These are phyloP conservation scores for Podaxis rugospora DNA, from an alignment of 768 basidiomycete species.

Conservation along the genomic window DNA sequence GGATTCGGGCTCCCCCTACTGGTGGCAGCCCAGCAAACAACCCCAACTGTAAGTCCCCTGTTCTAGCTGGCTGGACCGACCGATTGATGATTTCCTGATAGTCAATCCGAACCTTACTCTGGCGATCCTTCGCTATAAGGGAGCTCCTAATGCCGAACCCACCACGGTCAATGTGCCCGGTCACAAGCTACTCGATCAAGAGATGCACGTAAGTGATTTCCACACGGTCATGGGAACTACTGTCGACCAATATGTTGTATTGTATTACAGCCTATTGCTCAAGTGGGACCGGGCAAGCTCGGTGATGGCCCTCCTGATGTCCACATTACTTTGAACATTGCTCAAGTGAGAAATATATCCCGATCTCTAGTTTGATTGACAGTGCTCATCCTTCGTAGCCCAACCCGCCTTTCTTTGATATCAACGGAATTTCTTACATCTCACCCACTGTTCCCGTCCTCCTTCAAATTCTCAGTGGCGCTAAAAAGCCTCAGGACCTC, in stretches of 20 bases:
- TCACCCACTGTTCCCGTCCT: constrained; percentile 3
- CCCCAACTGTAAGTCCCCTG: constrained; percentile 7
- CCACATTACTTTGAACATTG: background rate
- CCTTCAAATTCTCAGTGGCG: constrained; percentile 8
- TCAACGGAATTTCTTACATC: constrained; percentile 1
- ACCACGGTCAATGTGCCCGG: constrained; percentile 18
- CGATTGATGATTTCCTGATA: background rate
- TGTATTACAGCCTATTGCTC: constrained; percentile 12
- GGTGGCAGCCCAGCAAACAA: constrained; percentile 19
- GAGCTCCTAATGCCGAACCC: constrained; percentile 28
- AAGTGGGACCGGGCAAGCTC: background rate
- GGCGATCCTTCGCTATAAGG: constrained; percentile 40
- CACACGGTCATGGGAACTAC: background rate
- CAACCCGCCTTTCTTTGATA: constrained; percentile 4
- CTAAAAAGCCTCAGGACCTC: background rate
- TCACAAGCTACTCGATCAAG: constrained; percentile 25
- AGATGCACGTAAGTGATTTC: constrained; percentile 2
- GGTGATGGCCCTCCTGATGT: constrained; percentile 8
- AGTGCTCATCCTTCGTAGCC: constrained; percentile 3
- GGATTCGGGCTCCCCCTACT: constrained; percentile 39
- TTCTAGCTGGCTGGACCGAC: background rate
- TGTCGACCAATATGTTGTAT: background rate
- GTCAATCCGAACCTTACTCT: constrained; percentile 30
- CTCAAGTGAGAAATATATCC: background rate
- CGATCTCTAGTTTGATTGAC: too few relatives aligned